Evolutionary conservation across 2,329 filamentous ascomycete genomes (phyloP).

Genomic region (Septoria linicola): DNA sequence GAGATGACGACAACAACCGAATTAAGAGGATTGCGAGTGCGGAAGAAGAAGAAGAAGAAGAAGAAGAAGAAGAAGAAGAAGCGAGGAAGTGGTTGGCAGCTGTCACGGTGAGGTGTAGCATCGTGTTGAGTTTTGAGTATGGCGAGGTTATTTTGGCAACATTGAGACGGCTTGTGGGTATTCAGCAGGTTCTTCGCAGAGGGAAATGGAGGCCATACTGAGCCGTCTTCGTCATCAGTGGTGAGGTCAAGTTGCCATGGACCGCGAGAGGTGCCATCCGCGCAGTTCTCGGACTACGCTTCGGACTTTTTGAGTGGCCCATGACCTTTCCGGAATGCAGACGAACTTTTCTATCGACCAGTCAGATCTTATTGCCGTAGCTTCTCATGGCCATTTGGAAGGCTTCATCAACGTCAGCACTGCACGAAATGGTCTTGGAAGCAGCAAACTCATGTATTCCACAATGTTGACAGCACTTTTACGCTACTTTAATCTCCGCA

Average conservation of each 20-base stretch:
- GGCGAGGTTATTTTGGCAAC: conserved; percentile 31
- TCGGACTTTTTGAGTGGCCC: conserved; percentile 19
- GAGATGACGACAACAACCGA: background rate
- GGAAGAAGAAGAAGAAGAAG: conserved; percentile 30
- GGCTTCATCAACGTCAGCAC: too few species aligned
- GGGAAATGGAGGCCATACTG: conserved; percentile 6
- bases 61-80: conserved; percentile 31
- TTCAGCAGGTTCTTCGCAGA: conserved; percentile 27
- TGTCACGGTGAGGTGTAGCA: conserved; percentile 34
- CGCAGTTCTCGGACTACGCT: conserved; percentile 23
- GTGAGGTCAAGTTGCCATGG: background rate
- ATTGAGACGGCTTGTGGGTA: conserved; percentile 31
- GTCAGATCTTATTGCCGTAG: too few species aligned
- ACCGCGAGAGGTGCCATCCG: conserved; percentile 11
- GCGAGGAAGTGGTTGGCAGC: conserved; percentile 36
- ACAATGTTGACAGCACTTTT: too few species aligned
- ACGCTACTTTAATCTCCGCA: background rate
- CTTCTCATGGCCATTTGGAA: too few species aligned
- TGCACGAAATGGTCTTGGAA: too few species aligned
- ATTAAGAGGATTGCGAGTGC: conserved; percentile 35
- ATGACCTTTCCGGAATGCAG: too few species aligned
- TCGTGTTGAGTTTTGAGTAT: conserved; percentile 37
- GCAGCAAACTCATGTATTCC: too few species aligned
- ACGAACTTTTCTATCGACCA: too few species aligned
- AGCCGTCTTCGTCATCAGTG: background rate